These are phyloP conservation scores for Lagerstroemia speciosa DNA, from an alignment of 345 rosid species.

Conservation along the genomic window DNA sequence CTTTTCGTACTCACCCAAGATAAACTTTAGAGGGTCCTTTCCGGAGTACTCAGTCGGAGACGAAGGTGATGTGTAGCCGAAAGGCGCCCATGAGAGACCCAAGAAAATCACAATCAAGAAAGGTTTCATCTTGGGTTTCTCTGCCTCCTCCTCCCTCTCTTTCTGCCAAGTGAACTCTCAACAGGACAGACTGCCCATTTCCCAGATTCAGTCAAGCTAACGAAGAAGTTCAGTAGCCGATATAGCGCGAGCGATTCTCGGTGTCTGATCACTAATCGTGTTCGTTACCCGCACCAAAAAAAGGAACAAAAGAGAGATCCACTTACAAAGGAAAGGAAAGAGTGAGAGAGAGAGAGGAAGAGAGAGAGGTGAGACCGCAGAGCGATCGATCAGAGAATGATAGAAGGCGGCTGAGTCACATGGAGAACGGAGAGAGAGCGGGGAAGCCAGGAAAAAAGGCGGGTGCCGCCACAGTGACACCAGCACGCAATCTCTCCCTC, in stretches of 20 bases:
- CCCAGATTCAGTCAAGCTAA: not conserved
- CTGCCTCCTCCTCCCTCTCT: not conserved
- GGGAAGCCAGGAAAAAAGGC: conserved; percentile 19
- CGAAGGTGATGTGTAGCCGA: conserved; percentile 20
- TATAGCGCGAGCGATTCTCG: not conserved
- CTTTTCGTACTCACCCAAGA: conserved; percentile 38
- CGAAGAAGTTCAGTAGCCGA: not conserved
- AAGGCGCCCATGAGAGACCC: conserved; percentile 19
- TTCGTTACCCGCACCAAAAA: not conserved
- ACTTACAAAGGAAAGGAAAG: not conserved
- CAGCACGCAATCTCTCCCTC: not conserved
- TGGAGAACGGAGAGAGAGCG: conserved; percentile 12
- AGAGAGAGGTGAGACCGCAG: not conserved
- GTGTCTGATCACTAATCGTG: not conserved
- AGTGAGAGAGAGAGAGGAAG: not conserved
- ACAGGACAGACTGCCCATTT: not conserved
- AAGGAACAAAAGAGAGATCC: not conserved
- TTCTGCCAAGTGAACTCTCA: not conserved
- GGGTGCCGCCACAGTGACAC: conserved; percentile 16
- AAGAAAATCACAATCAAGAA: conserved; percentile 7
- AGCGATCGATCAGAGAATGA: not conserved
- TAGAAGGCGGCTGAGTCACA: conserved; percentile 17
- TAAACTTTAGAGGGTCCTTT: conserved; percentile 42
- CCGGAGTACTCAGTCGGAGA: conserved; percentile 4
- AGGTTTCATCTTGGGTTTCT: conserved; percentile 9